Evolutionary conservation across 2,329 filamentous ascomycete species (phyloP), one percentile per base, ranked within the genome.

Genomic region (Malbranchea cinnamomea): DNA sequence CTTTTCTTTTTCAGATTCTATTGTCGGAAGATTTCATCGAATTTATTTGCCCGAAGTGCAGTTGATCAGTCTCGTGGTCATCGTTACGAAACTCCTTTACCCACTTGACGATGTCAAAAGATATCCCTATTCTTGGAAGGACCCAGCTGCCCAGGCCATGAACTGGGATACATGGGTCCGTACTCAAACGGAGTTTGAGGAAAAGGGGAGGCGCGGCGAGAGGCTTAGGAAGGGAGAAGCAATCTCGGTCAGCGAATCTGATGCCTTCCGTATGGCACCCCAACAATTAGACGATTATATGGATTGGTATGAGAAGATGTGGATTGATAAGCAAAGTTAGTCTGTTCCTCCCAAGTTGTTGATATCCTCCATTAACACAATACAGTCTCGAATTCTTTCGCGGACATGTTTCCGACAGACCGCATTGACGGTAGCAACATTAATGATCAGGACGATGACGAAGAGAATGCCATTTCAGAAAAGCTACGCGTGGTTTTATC

Each of bases 51-150:
- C 89, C 0, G 89, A 95, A 45, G 60, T 80, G 4, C 68, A 79
- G 24, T 57, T 94, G 1, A 62, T 83, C 32, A 65, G 74, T 3
- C 58, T 82, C 3, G 52, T 93, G 3, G 60, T 93, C 2, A 64
- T 92, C 9, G 72, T 78, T 3, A 73, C 78, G 3, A 94, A 94
- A 44, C 52, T 93, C 2, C 62, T 78, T 12, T 84, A 82, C 43
- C 82, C 87, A 0, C 71, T 93, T 25, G 72, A 82, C 43, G 57
- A 60, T 13, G 44, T 64, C 8, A 50, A 60, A 30, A 60, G 74
- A 23, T 59, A 62, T 40, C 67, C 65, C 5, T 52, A 47, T 20
- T 62, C 59, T 11, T 40, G 57, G 9, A 55, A 58, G 6, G 75
- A 81, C 34, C 67, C 73, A 1, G 62, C 70, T 9, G 60, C 60